Percentiles rank a stretch among this genome's conserved stretches.
Conservation (phyloP, 2,329 filamentous ascomycete genomes). For the Penicillium psychrosexuale region DNA sequence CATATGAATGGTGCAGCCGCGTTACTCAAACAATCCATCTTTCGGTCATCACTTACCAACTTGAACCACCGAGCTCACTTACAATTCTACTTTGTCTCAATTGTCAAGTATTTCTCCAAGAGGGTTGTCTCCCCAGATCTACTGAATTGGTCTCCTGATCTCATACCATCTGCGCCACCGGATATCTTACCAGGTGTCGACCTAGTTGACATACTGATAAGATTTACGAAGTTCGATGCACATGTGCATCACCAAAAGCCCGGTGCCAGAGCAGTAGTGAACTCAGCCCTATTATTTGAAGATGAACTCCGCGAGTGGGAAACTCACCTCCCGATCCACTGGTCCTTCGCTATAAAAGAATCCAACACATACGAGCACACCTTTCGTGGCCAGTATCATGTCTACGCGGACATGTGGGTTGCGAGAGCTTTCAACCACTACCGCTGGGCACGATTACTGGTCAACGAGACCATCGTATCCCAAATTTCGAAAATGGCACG, state of each 20-base stretch:
- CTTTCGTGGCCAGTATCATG: constrained; percentile 21
- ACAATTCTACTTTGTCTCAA: constrained; percentile 18
- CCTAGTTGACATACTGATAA: constrained; percentile 22
- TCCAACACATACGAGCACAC: constrained; percentile 11
- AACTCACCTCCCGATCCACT: constrained; percentile 14
- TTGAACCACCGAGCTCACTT: constrained; percentile 10
- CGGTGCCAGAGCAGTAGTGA: constrained; percentile 1
- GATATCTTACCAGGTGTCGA: constrained; percentile 12
- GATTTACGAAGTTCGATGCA: constrained; percentile 16
- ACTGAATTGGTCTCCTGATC: constrained; percentile 12
- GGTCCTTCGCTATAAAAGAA: constrained; percentile 12
- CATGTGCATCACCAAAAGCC: constrained; percentile 2
- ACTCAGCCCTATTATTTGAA: constrained; percentile 13
- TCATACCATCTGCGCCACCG: background rate
- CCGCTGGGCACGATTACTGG: constrained; percentile 20
- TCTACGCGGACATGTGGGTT: constrained; percentile 24
- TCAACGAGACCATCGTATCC: constrained; percentile 23
- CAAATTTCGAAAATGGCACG: constrained; percentile 5
- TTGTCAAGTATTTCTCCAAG: constrained; percentile 20
- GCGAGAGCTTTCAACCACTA: constrained; percentile 23
- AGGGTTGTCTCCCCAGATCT: constrained; percentile 10
- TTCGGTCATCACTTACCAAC: background rate
- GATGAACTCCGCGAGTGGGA: constrained; percentile 21
- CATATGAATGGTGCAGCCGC: constrained; percentile 24
- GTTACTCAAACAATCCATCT: constrained; percentile 13